Base-by-base conservation (phyloP, 352 stramenopile species). In the Thraustochytrium striatum region DNA sequence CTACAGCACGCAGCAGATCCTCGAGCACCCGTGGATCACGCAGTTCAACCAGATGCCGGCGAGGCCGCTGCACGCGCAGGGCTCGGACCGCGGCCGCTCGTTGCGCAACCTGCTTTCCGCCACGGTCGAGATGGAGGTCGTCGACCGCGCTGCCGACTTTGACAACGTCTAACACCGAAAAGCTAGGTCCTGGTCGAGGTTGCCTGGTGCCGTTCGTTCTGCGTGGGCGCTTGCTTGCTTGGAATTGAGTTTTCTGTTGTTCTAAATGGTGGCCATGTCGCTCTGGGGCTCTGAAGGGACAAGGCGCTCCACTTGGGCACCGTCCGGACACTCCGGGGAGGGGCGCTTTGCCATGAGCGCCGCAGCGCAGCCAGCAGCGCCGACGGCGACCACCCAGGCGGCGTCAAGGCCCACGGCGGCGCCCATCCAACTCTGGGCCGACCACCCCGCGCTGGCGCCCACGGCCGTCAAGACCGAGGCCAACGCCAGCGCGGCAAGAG, bases 11-110 rank as follows among this genome's bases (percentile, higher is more conserved):
- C 84, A 86, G 3, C 86, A 86, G 1, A 87, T 94, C 47, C 79
- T 95, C 1, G 68, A 83, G 9, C 89, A 96, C 59, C 83, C 87
- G 25, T 95, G 90, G 90, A 94, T 94, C 87, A 87, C 87, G 35
- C 55, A 80, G 65, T 75, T 61, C 65, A 72, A 75, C 47, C 44
- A 58, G 52, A 30, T 75, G 13, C 65, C 65, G 3, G 41, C 8
- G n/a, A 75, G 41, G 16, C 65, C 65, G 30, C 65, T 75, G 1
- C 16, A 50, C 41, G 8, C 65, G 28, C 50, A 61, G 8, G 53
- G n/a, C 25, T 21, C 62, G 25, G 7, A 21, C 1, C 65, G 25
- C 16, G 65, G 65, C 39, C 44, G 65, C 44, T 75, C 65, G n/a
- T 25, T 75, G 50, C 65, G 65, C 32, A 75, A 75, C 30, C 41